phyloP scores from a whole-genome alignment of 1,139 yeast genomes.

The Protomyces inundatus region DNA sequence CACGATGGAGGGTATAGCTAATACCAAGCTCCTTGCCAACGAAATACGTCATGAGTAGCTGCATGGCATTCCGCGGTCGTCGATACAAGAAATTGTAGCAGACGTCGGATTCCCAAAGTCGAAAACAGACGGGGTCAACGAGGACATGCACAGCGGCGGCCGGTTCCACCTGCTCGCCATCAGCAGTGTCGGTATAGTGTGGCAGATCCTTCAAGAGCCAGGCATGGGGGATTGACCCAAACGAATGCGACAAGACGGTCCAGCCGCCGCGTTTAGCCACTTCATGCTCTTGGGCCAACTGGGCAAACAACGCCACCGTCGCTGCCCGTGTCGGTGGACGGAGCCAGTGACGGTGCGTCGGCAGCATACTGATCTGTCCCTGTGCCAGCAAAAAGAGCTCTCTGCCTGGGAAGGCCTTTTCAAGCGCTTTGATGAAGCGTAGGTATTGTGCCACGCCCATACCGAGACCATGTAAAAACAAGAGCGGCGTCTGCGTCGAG shows the following conservation, averaged over 20 bases:
- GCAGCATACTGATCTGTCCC: conserved; percentile 18
- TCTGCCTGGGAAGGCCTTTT: background rate
- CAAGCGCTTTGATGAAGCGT: background rate
- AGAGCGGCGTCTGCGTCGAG: conserved; percentile 3
- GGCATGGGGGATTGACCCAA: conserved; percentile 22
- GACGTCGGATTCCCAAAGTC: conserved; percentile 21
- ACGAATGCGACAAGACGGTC: conserved; percentile 23
- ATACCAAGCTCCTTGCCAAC: conserved; percentile 25
- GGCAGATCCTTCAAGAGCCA: conserved; percentile 13
- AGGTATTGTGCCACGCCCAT: conserved; percentile 25
- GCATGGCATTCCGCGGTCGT: conserved; percentile 22
- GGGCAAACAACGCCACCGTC: background rate
- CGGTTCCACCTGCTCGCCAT: too few relatives aligned
- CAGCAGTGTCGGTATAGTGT: background rate
- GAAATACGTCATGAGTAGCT: conserved; percentile 19
- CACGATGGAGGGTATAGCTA: conserved; percentile 22
- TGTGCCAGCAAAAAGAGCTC: conserved; percentile 9
- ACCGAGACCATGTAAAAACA: conserved; percentile 26
- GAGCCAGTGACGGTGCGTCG: conserved; percentile 15
- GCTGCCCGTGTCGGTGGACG: conserved; percentile 10
- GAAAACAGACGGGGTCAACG: conserved; percentile 25
- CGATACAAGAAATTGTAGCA: conserved; percentile 26
- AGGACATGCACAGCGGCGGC: conserved; percentile 1
- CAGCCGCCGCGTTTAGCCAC: conserved; percentile 5
- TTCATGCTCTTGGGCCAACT: background rate